These are phyloP conservation scores for Scedosporium boydii DNA, from an alignment of 2,329 filamentous ascomycete genomes.

Conservation along the genomic window DNA sequence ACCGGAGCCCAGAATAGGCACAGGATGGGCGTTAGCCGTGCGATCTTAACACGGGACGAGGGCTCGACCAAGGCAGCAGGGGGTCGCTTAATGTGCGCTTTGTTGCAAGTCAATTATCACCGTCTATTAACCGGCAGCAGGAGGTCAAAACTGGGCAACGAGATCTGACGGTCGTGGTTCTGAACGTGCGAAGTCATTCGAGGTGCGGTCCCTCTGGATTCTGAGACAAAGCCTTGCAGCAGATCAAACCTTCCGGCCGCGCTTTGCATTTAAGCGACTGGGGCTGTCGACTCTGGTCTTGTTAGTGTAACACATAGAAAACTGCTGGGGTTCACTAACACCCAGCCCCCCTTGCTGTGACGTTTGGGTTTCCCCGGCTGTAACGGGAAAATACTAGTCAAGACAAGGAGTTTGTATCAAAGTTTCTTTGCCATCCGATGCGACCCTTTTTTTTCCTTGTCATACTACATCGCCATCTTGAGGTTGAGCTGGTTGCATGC, in stretches of 20 bases:
- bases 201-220: neutral
- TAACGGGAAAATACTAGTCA: slow-evolving; percentile 2
- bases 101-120: neutral
- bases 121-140: neutral
- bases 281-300: neutral
- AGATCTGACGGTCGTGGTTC: neutral
- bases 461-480: neutral
- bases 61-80: neutral
- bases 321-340: neutral
- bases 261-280: slow-evolving; percentile 1
- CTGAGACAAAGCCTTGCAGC: slow-evolving; percentile 3
- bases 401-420: slow-evolving; percentile 7
- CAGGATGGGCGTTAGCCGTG: neutral
- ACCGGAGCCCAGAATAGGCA: neutral
- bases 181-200: neutral
- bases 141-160: neutral
- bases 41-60: slow-evolving; percentile 2
- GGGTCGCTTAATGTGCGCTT: neutral
- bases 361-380: neutral
- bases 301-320: neutral
- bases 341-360: neutral
- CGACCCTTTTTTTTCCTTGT: neutral
- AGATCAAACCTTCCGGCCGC: slow-evolving; percentile 4
- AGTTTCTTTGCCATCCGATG: neutral
- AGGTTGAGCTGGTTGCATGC: neutral